A percentile compares a stretch with the other conserved stretches of the same genome.
Evolutionary conservation across 176 grass and related monocot genomes (phyloP).

Genomic region (Pharus latifolius): DNA sequence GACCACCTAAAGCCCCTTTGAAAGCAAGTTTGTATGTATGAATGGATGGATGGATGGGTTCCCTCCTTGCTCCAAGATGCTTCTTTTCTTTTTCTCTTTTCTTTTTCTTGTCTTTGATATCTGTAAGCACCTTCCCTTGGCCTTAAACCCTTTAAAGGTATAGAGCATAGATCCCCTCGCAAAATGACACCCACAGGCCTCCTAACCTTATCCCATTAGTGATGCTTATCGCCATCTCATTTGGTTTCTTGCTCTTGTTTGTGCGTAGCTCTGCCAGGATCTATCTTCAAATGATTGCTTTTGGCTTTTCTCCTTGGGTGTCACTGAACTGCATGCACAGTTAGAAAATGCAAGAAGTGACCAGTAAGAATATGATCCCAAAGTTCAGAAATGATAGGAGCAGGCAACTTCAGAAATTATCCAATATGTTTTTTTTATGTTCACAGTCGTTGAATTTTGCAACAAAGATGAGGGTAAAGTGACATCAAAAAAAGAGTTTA

Average conservation of each 20-base stretch:
- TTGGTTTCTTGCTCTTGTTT: neutral
- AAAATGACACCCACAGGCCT: neutral
- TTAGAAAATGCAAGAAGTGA: no score
- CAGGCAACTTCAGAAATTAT: no score
- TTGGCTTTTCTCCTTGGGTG: neutral
- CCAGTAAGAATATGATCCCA: neutral
- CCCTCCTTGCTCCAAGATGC: slow-evolving; percentile 23
- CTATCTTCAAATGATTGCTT: neutral
- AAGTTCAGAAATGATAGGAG: neutral
- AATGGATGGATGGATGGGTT: slow-evolving; percentile 31
- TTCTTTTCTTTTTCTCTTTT: slow-evolving; percentile 24
- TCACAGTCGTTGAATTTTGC: slow-evolving; percentile 14
- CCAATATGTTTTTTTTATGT: no score
- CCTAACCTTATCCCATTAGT: slow-evolving; percentile 24
- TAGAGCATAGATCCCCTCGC: slow-evolving; percentile 20
- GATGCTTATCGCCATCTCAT: neutral
- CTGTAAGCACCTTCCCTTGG: slow-evolving; percentile 35
- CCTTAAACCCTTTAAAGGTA: slow-evolving; percentile 18
- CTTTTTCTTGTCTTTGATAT: slow-evolving; percentile 30
- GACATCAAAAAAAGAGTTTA: neutral
- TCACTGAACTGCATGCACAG: neutral
- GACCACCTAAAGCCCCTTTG: slow-evolving; percentile 24
- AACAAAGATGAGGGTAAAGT: slow-evolving; percentile 12
- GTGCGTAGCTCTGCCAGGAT: neutral
- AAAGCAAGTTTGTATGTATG: slow-evolving; percentile 4